Conservation (phyloP, 176 grass and related monocot species). For the Zea luxurians region DNA sequence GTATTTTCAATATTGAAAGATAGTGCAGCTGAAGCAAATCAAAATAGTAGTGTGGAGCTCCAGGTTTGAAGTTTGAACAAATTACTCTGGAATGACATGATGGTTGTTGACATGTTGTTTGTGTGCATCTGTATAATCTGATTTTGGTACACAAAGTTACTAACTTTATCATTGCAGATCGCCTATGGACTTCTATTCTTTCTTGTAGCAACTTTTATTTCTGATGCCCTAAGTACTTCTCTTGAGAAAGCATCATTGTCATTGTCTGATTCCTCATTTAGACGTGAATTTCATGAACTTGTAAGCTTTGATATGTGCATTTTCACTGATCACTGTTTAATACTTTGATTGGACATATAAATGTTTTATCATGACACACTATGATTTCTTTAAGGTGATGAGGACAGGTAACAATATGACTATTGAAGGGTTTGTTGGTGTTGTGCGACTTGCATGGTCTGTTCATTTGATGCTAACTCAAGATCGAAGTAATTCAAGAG, state of each 20-base stretch:
- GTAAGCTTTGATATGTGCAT: conserved; percentile 48
- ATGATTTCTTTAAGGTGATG: conserved; percentile 60
- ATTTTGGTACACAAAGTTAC: conserved; percentile 20
- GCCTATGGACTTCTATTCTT: conserved; percentile 69
- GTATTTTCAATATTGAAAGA: conserved; percentile 78
- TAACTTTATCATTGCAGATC: conserved; percentile 57
- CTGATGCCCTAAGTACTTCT: conserved; percentile 72
- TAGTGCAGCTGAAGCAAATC: conserved; percentile 67
- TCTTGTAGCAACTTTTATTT: conserved; percentile 75
- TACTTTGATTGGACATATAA: conserved; percentile 20
- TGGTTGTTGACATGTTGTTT: conserved; percentile 32
- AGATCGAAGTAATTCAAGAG: conserved; percentile 61
- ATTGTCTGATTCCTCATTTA: conserved; percentile 75
- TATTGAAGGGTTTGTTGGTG: conserved; percentile 72
- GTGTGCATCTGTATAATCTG: conserved; percentile 7
- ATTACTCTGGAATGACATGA: conserved; percentile 32
- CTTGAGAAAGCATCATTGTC: conserved; percentile 46
- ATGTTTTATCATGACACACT: conserved; percentile 35
- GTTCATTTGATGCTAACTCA: conserved; percentile 93
- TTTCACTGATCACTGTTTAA: conserved; percentile 24
- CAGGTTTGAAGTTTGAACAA: conserved; percentile 66
- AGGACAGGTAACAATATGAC: conserved; percentile 57
- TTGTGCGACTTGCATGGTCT: conserved; percentile 79
- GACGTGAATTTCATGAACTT: conserved; percentile 83
- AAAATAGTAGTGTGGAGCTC: conserved; percentile 62